Base-by-base conservation (phyloP, 2,329 filamentous ascomycete species). In the Diaporthe batatas region DNA sequence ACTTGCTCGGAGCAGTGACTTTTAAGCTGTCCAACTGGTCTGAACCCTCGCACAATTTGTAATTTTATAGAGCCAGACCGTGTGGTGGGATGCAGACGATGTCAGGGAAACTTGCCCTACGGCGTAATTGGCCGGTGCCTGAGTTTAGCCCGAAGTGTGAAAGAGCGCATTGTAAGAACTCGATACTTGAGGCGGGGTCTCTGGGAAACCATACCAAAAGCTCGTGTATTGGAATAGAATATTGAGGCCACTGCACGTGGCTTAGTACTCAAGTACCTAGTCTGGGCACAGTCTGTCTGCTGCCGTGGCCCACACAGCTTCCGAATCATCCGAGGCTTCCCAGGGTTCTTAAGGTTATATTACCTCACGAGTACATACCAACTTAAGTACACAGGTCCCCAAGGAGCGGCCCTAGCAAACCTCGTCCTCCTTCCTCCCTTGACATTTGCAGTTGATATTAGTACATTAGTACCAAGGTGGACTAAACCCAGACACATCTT, bases 401-500 rank as follows among this genome's bases (percentile, higher is more conserved):
- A 18, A 1, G 25, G 36, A 39, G 51, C 29, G 23, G 23, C 10
- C 25, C 25, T 18, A 18, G 29, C 23, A 29, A 10, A 6, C 6
- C 11, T 25, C 10, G 8, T 23, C 42, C 14, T 29, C 12, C 18
- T 25, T 29, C 12, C 18, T 25, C 8, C 29, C 29, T 23, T 34
- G 11, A 16, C 2, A 5, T 23, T 49, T 12, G 11, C 44, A 47
- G 29, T 18, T 29, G 29, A 29, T 29, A 29, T 16, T 3, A 64
- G 21, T 49, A 23, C 21, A 29, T 16, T 3, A 64, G 21, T 49
- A 23, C 21, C 8, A 49, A 21, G 11, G 44, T 11, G 44, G 23
- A 39, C 36, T 23, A 51, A 65, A 47, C 44, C n/a, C 29, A 39
- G 36, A 65, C 29, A 65, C 29, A 34, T 3, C 59, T 65, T 34